A percentile compares a stretch with the other conserved stretches of the same genome.
Conservation (phyloP, 352 stramenopile species). For the Globisporangium nodosum region DNA sequence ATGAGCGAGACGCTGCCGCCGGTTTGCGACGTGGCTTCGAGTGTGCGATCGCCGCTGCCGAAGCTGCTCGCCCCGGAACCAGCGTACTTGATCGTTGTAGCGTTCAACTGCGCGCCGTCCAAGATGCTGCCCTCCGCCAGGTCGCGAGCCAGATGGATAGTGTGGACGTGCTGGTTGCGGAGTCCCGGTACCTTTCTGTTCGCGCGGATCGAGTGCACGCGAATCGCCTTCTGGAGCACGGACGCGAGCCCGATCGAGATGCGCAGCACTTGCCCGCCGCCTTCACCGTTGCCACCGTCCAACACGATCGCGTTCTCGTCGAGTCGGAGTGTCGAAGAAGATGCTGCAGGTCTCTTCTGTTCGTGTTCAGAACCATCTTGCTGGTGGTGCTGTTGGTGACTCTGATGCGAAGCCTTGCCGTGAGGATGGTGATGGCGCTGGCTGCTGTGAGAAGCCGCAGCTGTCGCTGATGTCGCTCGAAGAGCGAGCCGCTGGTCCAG, state of each 20-base stretch:
- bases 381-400: background rate
- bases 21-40: constrained; percentile 36
- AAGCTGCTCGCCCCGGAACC: constrained; percentile 1
- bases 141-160: constrained; percentile 47
- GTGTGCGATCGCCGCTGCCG: constrained; percentile 4
- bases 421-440: background rate
- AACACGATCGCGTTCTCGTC: constrained; percentile 20
- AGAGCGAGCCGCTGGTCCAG: constrained; percentile 17
- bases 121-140: constrained; percentile 26
- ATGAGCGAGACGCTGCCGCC: constrained; percentile 59
- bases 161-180: constrained; percentile 77
- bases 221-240: constrained; percentile 52
- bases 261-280: constrained; percentile 86
- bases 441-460: background rate
- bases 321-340: background rate
- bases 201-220: constrained; percentile 74
- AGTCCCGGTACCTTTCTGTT: constrained; percentile 70
- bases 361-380: background rate
- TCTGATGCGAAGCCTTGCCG: background rate
- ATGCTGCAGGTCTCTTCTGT: constrained; percentile 4
- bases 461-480: background rate
- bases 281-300: constrained; percentile 67
- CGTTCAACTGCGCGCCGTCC: constrained; percentile 39
- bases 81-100: constrained; percentile 37
- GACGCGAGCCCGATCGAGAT: constrained; percentile 68